Evolutionary conservation across 2,329 filamentous ascomycete species (phyloP).

Genomic region (Calonectria fujianensis): DNA sequence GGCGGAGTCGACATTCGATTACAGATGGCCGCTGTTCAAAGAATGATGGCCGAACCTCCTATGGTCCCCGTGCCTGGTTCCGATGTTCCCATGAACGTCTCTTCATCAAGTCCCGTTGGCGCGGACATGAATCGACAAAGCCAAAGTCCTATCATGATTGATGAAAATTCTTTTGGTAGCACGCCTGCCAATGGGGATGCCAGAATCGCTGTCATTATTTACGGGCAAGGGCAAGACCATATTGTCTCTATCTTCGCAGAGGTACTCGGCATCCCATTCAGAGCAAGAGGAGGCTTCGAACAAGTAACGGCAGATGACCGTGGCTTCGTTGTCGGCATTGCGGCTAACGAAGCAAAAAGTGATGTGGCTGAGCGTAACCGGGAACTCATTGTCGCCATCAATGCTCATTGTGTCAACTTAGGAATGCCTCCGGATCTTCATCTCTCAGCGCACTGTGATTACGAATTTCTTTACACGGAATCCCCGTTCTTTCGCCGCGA

Average conservation of each 20-base stretch:
- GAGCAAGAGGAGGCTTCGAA: constrained; percentile 73
- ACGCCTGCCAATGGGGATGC: constrained; percentile 72
- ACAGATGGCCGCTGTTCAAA: constrained; percentile 64
- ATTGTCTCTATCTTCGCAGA: constrained; percentile 86
- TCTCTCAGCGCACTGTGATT: constrained; percentile 83
- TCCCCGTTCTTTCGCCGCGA: constrained; percentile 84
- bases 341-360: constrained; percentile 72
- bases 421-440: constrained; percentile 80
- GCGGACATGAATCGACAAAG: constrained; percentile 61
- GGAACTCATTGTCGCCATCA: constrained; percentile 79
- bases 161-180: constrained; percentile 65
- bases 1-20: background rate
- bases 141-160: constrained; percentile 59
- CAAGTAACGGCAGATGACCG: constrained; percentile 72
- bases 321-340: constrained; percentile 81
- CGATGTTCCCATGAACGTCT: constrained; percentile 51
- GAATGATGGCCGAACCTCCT: constrained; percentile 60
- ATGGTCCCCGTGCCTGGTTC: constrained; percentile 55
- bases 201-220: constrained; percentile 80
- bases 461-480: constrained; percentile 89
- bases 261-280: constrained; percentile 84
- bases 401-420: constrained; percentile 84
- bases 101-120: constrained; percentile 49
- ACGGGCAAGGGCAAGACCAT: constrained; percentile 81
- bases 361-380: constrained; percentile 76